Evolutionary conservation across 23 red algal genomes (phyloP), one percentile per base, ranked within the genome.

Genomic region (Agarophyton chilense): DNA sequence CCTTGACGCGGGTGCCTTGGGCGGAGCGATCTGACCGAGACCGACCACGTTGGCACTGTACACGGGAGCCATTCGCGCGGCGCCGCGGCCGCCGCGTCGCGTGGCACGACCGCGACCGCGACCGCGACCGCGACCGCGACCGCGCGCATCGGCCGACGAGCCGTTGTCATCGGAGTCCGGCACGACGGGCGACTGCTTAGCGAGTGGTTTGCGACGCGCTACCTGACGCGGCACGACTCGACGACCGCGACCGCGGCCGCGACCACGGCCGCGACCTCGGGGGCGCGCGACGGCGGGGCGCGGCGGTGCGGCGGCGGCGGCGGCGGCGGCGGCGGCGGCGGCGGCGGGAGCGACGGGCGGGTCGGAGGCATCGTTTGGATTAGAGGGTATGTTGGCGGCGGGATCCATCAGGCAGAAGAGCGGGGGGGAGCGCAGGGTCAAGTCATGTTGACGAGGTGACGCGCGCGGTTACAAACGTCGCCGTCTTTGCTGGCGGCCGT

Each of bases 21-120:
- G 74, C 36, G 88, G 88, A 17, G 88, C 88, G 52, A 91, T 91
- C 49, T 91, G 88, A n/a, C 88, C 88, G 2, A 91, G 61, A 21
- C 88, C 88, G 12, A 91, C 88, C 1, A 82, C 88, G 53, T 82
- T 73, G 4, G 76, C 34, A 39, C 24, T 43, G 46, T 82, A 76
- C 41, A 38, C 33, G 0, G 76, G 75, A 13, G 88, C 77, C 35
- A 26, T 22, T 2, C 88, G 74, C 42, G 52, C 28, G 31, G 50
- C 50, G 24, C 81, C 58, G 40, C 81, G 58, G 1, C 81, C 58
- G 11, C 81, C 18, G 14, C 44, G 44, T 6, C 44, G 44, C 44
- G 44, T 12, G 44, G 44, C 44, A 12, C 44, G 14, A 52, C 36
- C 25, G 31, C 82, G 10, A 32, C 55, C 54, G 41, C 44, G 50